Evolutionary conservation across 1,284 basidiomycete genomes (phyloP).

Genomic region (Pyrrhoderma noxium): DNA sequence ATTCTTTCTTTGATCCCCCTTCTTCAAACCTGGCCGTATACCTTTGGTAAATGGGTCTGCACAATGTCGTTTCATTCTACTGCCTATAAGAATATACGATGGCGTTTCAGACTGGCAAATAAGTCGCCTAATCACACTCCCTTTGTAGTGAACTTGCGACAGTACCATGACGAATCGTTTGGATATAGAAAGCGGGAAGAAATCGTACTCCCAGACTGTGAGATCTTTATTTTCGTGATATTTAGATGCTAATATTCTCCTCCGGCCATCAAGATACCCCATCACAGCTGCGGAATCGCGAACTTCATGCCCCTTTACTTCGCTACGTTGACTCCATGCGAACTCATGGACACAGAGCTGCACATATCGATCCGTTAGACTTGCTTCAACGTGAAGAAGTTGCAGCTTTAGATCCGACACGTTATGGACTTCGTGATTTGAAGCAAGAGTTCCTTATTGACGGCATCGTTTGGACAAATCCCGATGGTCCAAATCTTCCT

Average conservation of each 20-base stretch:
- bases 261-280: conserved; percentile 49
- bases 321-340: conserved; percentile 85
- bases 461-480: conserved; percentile 72
- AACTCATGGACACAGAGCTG: conserved; percentile 73
- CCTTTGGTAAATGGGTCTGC: too few species aligned
- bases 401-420: conserved; percentile 67
- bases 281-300: conserved; percentile 69
- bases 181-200: conserved; percentile 64
- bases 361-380: conserved; percentile 79
- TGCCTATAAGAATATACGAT: too few species aligned
- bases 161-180: conserved; percentile 79
- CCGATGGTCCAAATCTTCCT: conserved; percentile 38
- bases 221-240: conserved; percentile 26
- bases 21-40: too few species aligned
- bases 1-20: too few species aligned
- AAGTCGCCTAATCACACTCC: too few species aligned
- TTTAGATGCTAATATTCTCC: background rate
- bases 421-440: conserved; percentile 65
- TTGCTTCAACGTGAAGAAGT: conserved; percentile 81
- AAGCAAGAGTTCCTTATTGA: conserved; percentile 59
- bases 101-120: too few species aligned
- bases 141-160: background rate
- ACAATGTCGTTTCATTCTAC: too few species aligned
- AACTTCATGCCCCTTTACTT: conserved; percentile 67
- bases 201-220: conserved; percentile 71